Base-by-base conservation (phyloP, 257 asterid genomes). In the Oldenlandia corymbosa region DNA sequence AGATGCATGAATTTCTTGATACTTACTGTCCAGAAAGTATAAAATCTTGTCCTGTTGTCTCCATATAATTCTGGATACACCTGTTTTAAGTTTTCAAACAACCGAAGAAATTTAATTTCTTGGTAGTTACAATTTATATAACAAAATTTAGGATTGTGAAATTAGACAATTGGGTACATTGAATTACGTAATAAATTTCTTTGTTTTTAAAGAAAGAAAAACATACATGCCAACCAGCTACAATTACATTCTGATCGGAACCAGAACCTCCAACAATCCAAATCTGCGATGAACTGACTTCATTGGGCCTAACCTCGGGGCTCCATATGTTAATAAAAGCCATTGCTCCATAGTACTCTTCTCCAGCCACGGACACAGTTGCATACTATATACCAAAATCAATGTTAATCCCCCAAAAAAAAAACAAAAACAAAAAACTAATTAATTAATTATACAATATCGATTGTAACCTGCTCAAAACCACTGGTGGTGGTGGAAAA, bases 201-300 rank as follows among this genome's bases (percentile, higher is more conserved):
- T n/a, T n/a, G n/a, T n/a, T n/a, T n/a, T n/a, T n/a, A n/a, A n/a
- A n/a, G n/a, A n/a, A n/a, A n/a, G n/a, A n/a, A n/a, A n/a, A n/a
- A n/a, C n/a, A n/a, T n/a, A n/a, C n/a, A n/a, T n/a, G n/a, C 77
- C 80, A 71, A 5, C 77, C 77, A 21, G 68, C 80, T 67, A 62
- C 68, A 13, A 75, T 67, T 67, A 68, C 58, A 67, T 75, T 75
- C 31, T 62, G 74, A 62, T 58, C 62, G 12, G 61, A 51, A 23
- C 17, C 70, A 37, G 68, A 45, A 62, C 74, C 76, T 2, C 61
- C 71, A 5, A 57, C 24, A 42, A 75, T 34, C 73, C 74, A 75
- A 0, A 75, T 13, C 18, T 71, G 68, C 16, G 77, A 71, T 55
- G 65, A 42, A 66, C 77, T 75, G 28, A 50, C 67, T 43, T 75